phyloP scores from a whole-genome alignment of 257 asterid species.

The Parsonsia alboflavescens region DNA sequence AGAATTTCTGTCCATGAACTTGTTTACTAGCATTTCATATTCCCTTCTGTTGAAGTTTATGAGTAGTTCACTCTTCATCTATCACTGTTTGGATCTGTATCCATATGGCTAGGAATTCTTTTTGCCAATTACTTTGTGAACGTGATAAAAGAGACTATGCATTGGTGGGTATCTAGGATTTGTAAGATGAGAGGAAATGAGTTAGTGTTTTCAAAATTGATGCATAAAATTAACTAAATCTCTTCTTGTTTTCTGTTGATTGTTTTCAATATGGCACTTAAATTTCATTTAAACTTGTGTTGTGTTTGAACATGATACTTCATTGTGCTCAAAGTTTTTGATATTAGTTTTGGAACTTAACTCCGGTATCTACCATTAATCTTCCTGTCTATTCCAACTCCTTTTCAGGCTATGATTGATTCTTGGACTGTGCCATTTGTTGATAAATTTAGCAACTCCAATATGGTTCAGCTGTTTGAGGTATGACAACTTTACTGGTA shows the following conservation, averaged over 20 bases:
- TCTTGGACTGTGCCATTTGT: constrained; percentile 79
- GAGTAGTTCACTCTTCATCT: neutral
- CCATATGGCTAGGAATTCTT: neutral
- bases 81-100: neutral
- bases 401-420: constrained; percentile 65
- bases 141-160: neutral
- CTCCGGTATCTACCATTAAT: neutral
- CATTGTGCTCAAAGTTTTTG: neutral
- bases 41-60: neutral
- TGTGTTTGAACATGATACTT: neutral
- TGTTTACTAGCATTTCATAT: neutral
- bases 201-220: neutral
- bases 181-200: neutral
- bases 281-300: neutral
- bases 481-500: constrained; percentile 38
- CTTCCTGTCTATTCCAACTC: too few relatives aligned
- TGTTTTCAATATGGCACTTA: neutral
- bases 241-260: neutral
- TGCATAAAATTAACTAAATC: neutral
- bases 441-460: constrained; percentile 46
- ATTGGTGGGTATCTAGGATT: neutral
- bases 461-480: constrained; percentile 58
- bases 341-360: neutral
- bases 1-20: too few relatives aligned
- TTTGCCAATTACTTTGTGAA: neutral